phyloP scores from a whole-genome alignment of 192 early-diverging fungal species.

The Phycomyces blakesleeanus region DNA sequence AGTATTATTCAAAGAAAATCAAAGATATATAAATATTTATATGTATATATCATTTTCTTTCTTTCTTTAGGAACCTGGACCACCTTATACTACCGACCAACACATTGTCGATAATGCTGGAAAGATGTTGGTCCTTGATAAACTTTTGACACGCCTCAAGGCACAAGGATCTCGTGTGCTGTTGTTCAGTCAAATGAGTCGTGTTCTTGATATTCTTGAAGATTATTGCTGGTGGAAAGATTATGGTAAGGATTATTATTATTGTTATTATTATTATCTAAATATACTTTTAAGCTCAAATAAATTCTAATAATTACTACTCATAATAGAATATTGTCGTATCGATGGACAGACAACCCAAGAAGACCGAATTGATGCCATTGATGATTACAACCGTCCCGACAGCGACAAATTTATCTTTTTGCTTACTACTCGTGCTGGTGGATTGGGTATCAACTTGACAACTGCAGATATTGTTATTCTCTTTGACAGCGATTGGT shows the following conservation, averaged over 20 bases:
- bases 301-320: neutral
- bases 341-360: slow-evolving; percentile 96
- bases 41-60: no score
- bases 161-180: slow-evolving; percentile 91
- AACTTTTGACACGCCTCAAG: slow-evolving; percentile 73
- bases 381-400: slow-evolving; percentile 91
- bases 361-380: slow-evolving; percentile 86
- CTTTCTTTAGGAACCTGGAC: slow-evolving; percentile 75
- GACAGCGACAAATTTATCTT: slow-evolving; percentile 94
- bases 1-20: no score
- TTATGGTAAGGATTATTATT: slow-evolving; percentile 61
- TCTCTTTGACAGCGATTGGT: slow-evolving; percentile 96
- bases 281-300: no score
- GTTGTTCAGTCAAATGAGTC: slow-evolving; percentile 98
- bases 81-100: slow-evolving; percentile 95
- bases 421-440: slow-evolving; percentile 93
- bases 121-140: slow-evolving; percentile 93
- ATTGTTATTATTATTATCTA: no score
- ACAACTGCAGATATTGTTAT: slow-evolving; percentile 94
- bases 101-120: slow-evolving; percentile 92
- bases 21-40: neutral
- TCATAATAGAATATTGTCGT: slow-evolving; percentile 76
- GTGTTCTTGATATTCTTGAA: slow-evolving; percentile 95
- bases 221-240: slow-evolving; percentile 92
- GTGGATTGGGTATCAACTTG: slow-evolving; percentile 96